Base-by-base conservation (phyloP, 208 protist genomes). In the Acanthamoeba triangularis region DNA sequence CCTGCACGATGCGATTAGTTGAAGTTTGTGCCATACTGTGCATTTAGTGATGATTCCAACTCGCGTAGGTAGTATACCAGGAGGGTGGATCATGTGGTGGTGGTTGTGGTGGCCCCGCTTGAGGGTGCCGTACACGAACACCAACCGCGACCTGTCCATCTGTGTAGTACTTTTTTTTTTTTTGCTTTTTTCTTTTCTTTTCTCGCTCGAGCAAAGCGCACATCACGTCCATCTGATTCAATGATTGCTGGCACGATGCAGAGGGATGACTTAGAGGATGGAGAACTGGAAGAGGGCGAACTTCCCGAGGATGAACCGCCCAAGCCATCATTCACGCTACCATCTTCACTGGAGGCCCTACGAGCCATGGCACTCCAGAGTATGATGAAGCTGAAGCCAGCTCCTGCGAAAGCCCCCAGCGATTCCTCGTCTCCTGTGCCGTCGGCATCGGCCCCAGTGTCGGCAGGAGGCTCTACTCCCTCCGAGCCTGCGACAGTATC, bases 21-120 rank as follows among this genome's bases (percentile, higher is more conserved):
- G 52, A 18, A 41, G 1, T 41, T 41, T 41, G 37, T 41, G 3
- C 3, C 3, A 3, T 4, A 41, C 3, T 41, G 37, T n/a, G n/a
- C n/a, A 18, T 20, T 20, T 56, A 44, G 20, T 33, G 30, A 78
- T 28, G 28, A 16, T n/a, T 23, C 7, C 69, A 78, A 74, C 25
- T n/a, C 25, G 65, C 37, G 52, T 7, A 18, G 16, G 59, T 65
- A 2, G 3, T 28, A 1, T 20, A 88, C 80, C 80, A n/a, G 80
- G 80, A 8, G 80, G 23, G 4, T 88, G 41, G 4, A 25, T 16
- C 59, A 93, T 69, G 35, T 47, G 23, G 61, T 93, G 87, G 33
- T 93, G 87, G 87, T 93, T 93, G 61, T 74, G 35, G 61, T 76
- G 63, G 37, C 87, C 87, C 28, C 87, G 52, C 63, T 93, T 93